Conservation (phyloP, 768 basidiomycete genomes). For the Lactarius tabidus region DNA sequence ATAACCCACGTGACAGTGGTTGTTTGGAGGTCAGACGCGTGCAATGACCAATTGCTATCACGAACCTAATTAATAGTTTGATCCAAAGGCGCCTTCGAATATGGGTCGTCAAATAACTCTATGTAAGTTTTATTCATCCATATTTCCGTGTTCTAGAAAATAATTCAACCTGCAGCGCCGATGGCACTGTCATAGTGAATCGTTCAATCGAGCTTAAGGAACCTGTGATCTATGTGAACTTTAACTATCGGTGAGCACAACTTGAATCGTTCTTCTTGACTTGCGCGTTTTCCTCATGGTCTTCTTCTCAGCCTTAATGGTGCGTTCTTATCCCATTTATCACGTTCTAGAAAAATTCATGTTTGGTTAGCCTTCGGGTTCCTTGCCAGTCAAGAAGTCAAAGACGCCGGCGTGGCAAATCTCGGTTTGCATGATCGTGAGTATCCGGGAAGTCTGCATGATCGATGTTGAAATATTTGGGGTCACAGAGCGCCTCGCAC, state of each 20-base stretch:
- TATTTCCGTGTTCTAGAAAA: background rate
- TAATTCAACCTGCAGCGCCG: background rate
- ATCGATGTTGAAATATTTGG: background rate
- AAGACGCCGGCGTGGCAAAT: conserved; percentile 51
- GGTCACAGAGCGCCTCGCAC: conserved; percentile 46
- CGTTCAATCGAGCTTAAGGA: conserved; percentile 25
- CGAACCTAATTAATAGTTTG: background rate
- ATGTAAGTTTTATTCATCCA: background rate
- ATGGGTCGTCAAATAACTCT: background rate
- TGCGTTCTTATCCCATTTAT: background rate
- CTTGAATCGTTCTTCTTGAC: background rate
- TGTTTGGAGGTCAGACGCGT: conserved; percentile 23
- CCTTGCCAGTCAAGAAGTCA: conserved; percentile 47
- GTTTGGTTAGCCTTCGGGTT: conserved; percentile 45
- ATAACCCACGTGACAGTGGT: conserved; percentile 23
- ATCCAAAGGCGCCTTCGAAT: background rate
- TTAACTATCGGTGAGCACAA: conserved; percentile 28
- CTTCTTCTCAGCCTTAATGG: conserved; percentile 4
- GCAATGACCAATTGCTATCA: background rate
- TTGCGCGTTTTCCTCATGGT: background rate
- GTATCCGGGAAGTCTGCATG: conserved; percentile 23
- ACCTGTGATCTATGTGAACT: conserved; percentile 28
- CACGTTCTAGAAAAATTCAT: background rate
- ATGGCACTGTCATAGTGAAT: conserved; percentile 21
- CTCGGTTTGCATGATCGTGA: conserved; percentile 60